Evolutionary conservation across 163 green algal species (phyloP), one percentile per base, ranked within the genome.

Genomic region (Chlorella variabilis): DNA sequence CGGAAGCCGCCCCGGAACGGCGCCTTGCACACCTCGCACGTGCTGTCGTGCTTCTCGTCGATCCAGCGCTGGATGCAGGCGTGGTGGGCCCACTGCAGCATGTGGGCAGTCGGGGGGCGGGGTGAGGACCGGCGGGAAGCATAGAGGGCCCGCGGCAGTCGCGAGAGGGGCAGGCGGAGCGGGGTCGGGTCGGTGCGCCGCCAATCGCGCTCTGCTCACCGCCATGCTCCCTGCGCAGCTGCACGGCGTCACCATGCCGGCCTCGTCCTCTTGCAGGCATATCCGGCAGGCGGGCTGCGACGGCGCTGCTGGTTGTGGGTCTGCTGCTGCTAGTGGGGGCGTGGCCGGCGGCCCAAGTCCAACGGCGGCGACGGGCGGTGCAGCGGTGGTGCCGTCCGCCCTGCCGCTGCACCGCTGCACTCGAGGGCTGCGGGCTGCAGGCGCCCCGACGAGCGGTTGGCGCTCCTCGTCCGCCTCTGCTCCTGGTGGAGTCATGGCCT

Each of bases 21-120:
- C n/a, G 41, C n/a, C 56, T 41, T n/a, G 73, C 73, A 80, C 13
- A 80, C 45, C 70, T 77, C 70, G 48, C 73, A 80, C 36, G 31
- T 39, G 33, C 33, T 42, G 56, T 70, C 56, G n/a, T 80, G 73
- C 73, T 80, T 80, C 56, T 80, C 73, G 6, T 80, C 56, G 2
- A 80, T 69, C 73, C 73, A 80, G 0, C 56, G 54, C 38, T 80
- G 73, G 13, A 80, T 41, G 36, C 73, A 80, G 0, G 27, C 36
- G 56, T 80, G 73, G 73, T 80, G 73, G 13, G 73, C 73, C 73
- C 73, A 80, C 73, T 80, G 73, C 73, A 45, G 2, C n/a, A 15
- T 33, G 33, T 13, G 42, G 9, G 8, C 9, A 51, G 42, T 8
- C 42, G 42, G 42, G 13, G 42, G 42, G 42, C 9, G 8, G 42